Evolutionary conservation across 805 yeast species (phyloP).

Genomic region (Starmera caribaea): DNA sequence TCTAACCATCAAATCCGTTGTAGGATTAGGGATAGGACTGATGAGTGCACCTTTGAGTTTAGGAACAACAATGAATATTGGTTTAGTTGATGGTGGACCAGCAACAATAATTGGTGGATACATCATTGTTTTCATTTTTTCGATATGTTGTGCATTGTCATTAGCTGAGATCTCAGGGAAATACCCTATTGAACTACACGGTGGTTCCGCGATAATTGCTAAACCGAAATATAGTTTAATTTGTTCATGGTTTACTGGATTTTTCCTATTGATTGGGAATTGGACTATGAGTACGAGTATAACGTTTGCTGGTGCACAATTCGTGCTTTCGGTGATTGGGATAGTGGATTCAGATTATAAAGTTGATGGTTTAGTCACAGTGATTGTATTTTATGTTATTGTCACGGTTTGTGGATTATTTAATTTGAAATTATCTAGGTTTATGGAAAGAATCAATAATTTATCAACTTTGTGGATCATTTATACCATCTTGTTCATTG

Average conservation of each 20-base stretch:
- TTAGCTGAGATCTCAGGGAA: constrained; percentile 71
- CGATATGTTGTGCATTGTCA: constrained; percentile 57
- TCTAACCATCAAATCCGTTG: constrained; percentile 57
- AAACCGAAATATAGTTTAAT: constrained; percentile 44
- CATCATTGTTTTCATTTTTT: constrained; percentile 52
- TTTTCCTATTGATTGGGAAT: constrained; percentile 65
- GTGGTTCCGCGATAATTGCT: constrained; percentile 64
- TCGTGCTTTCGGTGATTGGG: constrained; percentile 58
- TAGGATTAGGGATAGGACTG: constrained; percentile 70
- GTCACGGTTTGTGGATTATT: constrained; percentile 52
- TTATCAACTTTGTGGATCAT: constrained; percentile 70
- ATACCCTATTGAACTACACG: constrained; percentile 71
- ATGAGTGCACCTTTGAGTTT: constrained; percentile 81
- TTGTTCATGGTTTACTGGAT: constrained; percentile 72
- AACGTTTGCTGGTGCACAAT: constrained; percentile 68
- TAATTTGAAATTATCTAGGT: constrained; percentile 49
- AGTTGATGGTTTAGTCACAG: constrained; percentile 45
- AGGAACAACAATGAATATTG: constrained; percentile 63
- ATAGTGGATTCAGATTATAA: constrained; percentile 49
- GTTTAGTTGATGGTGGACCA: constrained; percentile 68
- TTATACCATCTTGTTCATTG: constrained; percentile 60
- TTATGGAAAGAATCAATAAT: constrained; percentile 54
- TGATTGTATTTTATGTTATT: constrained; percentile 45
- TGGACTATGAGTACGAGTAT: constrained; percentile 72
- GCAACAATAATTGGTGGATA: constrained; percentile 72